Percentiles rank a stretch among this genome's conserved stretches.
Evolutionary conservation across 2,329 filamentous ascomycete species (phyloP).

Genomic region (Phoma sp.): DNA sequence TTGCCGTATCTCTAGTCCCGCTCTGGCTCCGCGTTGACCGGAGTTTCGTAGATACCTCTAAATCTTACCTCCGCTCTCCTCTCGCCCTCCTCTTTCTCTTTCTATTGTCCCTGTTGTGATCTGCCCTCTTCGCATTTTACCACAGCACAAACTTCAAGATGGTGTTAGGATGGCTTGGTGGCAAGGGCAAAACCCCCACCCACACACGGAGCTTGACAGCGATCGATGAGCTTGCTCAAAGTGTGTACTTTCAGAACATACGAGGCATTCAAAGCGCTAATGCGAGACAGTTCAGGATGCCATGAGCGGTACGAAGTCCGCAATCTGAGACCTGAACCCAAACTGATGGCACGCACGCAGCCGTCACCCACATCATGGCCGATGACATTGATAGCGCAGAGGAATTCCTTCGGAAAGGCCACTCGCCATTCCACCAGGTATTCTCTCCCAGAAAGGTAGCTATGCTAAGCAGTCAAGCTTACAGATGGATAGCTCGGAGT

Average conservation of each 20-base stretch:
- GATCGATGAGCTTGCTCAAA: slow-evolving; percentile 63
- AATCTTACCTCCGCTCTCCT: slow-evolving; percentile 8
- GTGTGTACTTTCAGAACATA: slow-evolving; percentile 38
- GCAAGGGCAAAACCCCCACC: slow-evolving; percentile 42
- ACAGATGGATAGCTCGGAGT: slow-evolving; percentile 67
- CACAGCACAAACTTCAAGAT: slow-evolving; percentile 22
- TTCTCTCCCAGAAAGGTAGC: slow-evolving; percentile 6
- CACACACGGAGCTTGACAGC: slow-evolving; percentile 64
- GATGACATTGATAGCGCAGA: slow-evolving; percentile 90
- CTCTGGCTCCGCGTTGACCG: slow-evolving; percentile 9
- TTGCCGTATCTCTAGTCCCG: slow-evolving; percentile 15
- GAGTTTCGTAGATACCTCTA: slow-evolving; percentile 10
- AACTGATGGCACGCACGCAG: slow-evolving; percentile 48
- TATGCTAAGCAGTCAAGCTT: slow-evolving; percentile 17
- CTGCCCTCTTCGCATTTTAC: slow-evolving; percentile 4
- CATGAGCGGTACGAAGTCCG: slow-evolving; percentile 50
- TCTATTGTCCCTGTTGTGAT: slow-evolving; percentile 6
- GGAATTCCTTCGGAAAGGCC: slow-evolving; percentile 70
- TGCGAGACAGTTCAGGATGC: slow-evolving; percentile 52
- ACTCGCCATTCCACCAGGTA: slow-evolving; percentile 85
- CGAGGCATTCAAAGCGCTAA: not conserved
- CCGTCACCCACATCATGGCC: slow-evolving; percentile 78
- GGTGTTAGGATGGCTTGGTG: slow-evolving; percentile 50
- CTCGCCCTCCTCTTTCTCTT: not conserved
- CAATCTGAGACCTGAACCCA: slow-evolving; percentile 2